These are phyloP conservation scores for Ganoderma boninense DNA, from an alignment of 1,284 basidiomycete genomes.

Conservation along the genomic window DNA sequence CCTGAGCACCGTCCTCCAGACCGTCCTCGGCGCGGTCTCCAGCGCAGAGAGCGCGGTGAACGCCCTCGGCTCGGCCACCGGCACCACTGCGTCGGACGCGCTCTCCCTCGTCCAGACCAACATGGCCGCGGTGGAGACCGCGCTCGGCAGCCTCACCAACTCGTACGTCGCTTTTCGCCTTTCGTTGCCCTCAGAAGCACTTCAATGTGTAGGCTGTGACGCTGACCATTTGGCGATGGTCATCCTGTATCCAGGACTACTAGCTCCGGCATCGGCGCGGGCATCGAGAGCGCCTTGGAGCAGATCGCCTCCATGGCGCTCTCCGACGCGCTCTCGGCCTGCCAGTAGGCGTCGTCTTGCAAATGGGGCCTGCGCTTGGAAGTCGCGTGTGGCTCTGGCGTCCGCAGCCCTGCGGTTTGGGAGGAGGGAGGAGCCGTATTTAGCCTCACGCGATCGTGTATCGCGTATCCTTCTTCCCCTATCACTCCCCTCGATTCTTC, in stretches of 20 bases:
- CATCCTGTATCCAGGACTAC: conserved; percentile 27
- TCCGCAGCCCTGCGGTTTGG: too few species aligned
- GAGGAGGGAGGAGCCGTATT: not conserved
- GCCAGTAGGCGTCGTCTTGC: not conserved
- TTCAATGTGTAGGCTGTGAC: not conserved
- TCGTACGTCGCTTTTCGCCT: conserved; percentile 39
- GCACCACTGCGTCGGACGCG: conserved; percentile 44
- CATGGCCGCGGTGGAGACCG: conserved; percentile 41
- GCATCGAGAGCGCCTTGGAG: conserved; percentile 30
- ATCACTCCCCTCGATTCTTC: not conserved
- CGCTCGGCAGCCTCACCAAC: conserved; percentile 40
- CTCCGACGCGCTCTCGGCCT: not conserved
- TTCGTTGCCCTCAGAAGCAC: not conserved
- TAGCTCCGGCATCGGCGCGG: conserved; percentile 22
- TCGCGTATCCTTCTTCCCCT: too few species aligned
- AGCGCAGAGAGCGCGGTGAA: conserved; percentile 43
- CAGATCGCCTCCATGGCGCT: not conserved
- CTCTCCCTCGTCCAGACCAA: conserved; percentile 45
- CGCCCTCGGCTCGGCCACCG: conserved; percentile 43
- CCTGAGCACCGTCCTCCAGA: conserved; percentile 34
- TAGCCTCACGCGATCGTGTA: not conserved
- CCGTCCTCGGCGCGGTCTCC: conserved; percentile 40
- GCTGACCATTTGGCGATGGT: not conserved
- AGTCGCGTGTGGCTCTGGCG: not conserved
- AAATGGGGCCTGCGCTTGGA: not conserved